Conservation (phyloP, 139 green algal species). For the Volvox reticuliferus region DNA sequence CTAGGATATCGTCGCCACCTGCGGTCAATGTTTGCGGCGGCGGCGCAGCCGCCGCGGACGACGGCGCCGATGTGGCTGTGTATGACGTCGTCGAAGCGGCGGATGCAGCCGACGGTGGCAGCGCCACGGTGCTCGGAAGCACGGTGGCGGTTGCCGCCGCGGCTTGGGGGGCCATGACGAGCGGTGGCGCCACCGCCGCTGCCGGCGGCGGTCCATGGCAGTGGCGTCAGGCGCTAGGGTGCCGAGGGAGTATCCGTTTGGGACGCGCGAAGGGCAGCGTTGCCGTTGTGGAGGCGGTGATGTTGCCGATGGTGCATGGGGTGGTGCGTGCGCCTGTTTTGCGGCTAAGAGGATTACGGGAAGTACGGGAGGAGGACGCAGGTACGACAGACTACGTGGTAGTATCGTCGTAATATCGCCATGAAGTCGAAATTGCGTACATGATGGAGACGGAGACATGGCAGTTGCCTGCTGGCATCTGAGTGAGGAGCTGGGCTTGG, state of each 20-base stretch:
- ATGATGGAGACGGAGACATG: too few species aligned
- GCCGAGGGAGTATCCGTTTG: slow-evolving; percentile 40
- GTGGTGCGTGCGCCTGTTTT: slow-evolving; percentile 31
- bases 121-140: neutral
- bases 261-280: slow-evolving; percentile 34
- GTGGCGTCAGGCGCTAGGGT: slow-evolving; percentile 42
- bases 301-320: slow-evolving; percentile 25
- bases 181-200: neutral
- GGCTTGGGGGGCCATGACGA: neutral
- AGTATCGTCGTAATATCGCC: neutral
- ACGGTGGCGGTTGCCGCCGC: neutral
- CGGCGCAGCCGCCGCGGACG: neutral
- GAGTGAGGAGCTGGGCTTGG: too few species aligned
- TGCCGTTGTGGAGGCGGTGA: slow-evolving; percentile 47
- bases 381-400: slow-evolving; percentile 12
- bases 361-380: slow-evolving; percentile 31
- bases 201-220: neutral
- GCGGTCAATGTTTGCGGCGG: neutral
- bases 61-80: neutral
- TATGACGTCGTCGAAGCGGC: slow-evolving; percentile 34
- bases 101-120: neutral
- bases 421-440: too few species aligned
- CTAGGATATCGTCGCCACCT: slow-evolving; percentile 9
- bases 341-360: slow-evolving; percentile 40
- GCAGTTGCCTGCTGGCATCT: too few species aligned